Base-by-base conservation (phyloP, 345 rosid species). In the Cardamine occulta region DNA sequence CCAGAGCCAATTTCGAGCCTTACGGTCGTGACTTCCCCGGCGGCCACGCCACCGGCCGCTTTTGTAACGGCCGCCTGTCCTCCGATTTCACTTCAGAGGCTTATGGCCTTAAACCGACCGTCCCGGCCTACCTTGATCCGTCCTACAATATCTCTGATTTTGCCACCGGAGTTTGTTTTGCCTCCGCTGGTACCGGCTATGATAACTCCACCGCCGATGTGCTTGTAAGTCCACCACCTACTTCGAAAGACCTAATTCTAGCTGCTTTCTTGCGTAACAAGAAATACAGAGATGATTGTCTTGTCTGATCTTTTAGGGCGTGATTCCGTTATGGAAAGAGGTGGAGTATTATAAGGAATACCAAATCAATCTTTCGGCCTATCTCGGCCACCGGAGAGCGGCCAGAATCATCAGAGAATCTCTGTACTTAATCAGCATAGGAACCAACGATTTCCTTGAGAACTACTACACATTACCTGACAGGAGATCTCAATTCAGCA, bases 91-190 rank as follows among this genome's bases (percentile, higher is more conserved):
- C 83, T 24, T 84, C 89, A 8, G 87, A 88, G 74, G 82, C 82
- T 11, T 85, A 79, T 12, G 84, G 85, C n/a, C 83, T 88, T 49
- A 88, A 86, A 60, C 79, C 82, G 6, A 78, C 40, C 1, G 65
- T 88, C 2, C 90, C 93, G 4, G 88, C 93, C 13, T 86, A 86
- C 78, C 82, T 86, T 77, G 89, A 88, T 77, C 88, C 90, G 0
- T 44, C 74, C 4, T 84, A 74, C 6, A 75, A 52, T 23, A 86
- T 86, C 7, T 80, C 88, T 0, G 89, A 88, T 42, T 86, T 88
- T 51, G 88, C 88, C 23, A 80, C 84, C 7, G 93, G 93, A 11
- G 89, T 88, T 49, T 82, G 84, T 69, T 88, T 88, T 13, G 93
- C 90, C 32, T 88, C 93, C 1, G 89, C 90, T 0, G 90, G 83